These are phyloP conservation scores for Kwoniella sp. DNA, from an alignment of 768 basidiomycete genomes.

Conservation along the genomic window DNA sequence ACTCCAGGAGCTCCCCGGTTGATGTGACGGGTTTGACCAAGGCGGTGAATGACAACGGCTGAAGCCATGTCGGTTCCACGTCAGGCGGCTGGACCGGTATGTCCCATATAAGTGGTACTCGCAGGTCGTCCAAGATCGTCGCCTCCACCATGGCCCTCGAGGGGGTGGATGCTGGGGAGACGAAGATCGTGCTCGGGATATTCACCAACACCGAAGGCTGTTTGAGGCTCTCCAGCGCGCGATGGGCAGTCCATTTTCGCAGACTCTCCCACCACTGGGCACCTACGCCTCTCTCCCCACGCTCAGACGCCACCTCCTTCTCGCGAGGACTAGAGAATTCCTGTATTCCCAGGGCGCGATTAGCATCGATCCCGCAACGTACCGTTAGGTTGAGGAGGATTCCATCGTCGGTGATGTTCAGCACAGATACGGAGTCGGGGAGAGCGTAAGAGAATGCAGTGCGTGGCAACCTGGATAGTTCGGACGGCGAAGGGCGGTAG, in stretches of 20 bases:
- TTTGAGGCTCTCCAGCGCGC: slow-evolving; percentile 9
- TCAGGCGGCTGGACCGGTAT: background rate
- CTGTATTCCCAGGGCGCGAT: slow-evolving; percentile 46
- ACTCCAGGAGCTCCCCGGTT: slow-evolving; percentile 41
- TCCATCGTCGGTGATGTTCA: slow-evolving; percentile 52
- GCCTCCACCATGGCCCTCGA: slow-evolving; percentile 27
- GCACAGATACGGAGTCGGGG: slow-evolving; percentile 40
- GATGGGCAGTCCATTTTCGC: slow-evolving; percentile 34
- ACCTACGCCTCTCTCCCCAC: slow-evolving; percentile 39
- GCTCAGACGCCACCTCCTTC: slow-evolving; percentile 15
- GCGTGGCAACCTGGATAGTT: slow-evolving; percentile 34
- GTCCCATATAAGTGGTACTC: slow-evolving; percentile 33
- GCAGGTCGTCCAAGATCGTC: slow-evolving; percentile 17
- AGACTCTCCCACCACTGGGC: slow-evolving; percentile 51
- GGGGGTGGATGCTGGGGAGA: slow-evolving; percentile 24
- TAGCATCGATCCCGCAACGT: slow-evolving; percentile 48
- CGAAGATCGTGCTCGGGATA: slow-evolving; percentile 21
- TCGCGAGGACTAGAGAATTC: slow-evolving; percentile 18
- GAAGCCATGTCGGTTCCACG: slow-evolving; percentile 37
- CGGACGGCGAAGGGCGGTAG: slow-evolving; percentile 41
- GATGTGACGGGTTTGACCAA: slow-evolving; percentile 36
- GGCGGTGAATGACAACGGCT: slow-evolving; percentile 33
- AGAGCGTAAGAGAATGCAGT: slow-evolving; percentile 44
- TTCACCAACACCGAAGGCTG: slow-evolving; percentile 22
- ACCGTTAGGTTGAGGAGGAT: slow-evolving; percentile 44